Evolutionary conservation across 116 monocot species (phyloP), one percentile per base, ranked within the genome.

Genomic region (Trichopus zeylanicus): DNA sequence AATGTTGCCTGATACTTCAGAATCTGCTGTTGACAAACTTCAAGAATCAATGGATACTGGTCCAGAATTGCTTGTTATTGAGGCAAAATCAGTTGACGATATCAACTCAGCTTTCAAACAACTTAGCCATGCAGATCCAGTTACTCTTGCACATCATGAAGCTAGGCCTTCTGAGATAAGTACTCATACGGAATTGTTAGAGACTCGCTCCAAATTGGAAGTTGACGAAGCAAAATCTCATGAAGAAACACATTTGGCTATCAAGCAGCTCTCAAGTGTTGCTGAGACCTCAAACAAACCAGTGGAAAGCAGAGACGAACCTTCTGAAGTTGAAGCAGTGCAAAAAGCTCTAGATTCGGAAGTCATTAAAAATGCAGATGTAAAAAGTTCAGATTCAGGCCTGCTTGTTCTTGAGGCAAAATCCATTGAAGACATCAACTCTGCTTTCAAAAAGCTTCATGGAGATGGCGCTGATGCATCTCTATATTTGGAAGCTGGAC

Each of bases 1-100:
- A n/a, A n/a, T n/a, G n/a, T 11, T 23, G 27, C 27, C 56, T 73
- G 31, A n/a, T 30, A 55, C 26, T 55, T 29, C 63, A 46, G 74
- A 67, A 32, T 3, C 39, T 4, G 42, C 15, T 16, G 1, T 26
- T 52, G 52, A 47, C 8, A 29, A 9, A 25, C 27, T 46, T 25
- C 30, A 52, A 26, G 69, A 73, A 21, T 24, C 26, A 29, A 28
- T 19, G 21, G 58, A 54, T 46, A 47, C 11, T 10, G 42, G 64
- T 48, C 60, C 68, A 34, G 59, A 56, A 2, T 9, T 72, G 63
- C 42, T 60, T 26, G 60, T 46, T 28, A 12, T 67, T 47, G 73
- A 81, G 62, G 73, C 65, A 49, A 79, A 67, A 60, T 76, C 76
- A 24, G 16, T 67, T 34, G 65, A 64, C 26, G 71, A 78, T 35